These are phyloP conservation scores for Trichosporon coremiiforme DNA, from an alignment of 1,284 basidiomycete genomes.

Conservation along the genomic window DNA sequence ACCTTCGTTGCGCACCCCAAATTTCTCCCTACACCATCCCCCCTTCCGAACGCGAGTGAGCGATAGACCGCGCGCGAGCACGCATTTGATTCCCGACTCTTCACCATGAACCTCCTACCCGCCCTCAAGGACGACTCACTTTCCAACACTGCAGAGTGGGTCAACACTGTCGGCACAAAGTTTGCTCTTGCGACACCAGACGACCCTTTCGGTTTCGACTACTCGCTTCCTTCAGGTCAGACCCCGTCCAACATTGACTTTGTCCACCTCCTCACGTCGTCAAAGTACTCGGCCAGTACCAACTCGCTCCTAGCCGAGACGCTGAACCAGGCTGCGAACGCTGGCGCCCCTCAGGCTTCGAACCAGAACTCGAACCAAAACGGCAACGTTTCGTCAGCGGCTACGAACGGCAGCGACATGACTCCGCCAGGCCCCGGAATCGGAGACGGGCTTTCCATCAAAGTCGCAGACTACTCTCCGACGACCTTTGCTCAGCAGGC, in stretches of 20 bases:
- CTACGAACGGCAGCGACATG: slow-evolving; percentile 2
- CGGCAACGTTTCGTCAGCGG: not conserved
- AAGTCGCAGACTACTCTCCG: not conserved
- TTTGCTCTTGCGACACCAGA: slow-evolving; percentile 20
- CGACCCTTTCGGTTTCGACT: slow-evolving; percentile 16
- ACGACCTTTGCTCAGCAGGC: not conserved
- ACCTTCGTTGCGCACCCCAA: slow-evolving; percentile 11
- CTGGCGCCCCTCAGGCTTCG: not conserved
- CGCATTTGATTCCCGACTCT: not conserved
- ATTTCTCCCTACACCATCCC: not conserved
- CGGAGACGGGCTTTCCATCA: slow-evolving; percentile 13
- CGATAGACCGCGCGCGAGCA: not conserved
- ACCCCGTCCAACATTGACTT: not conserved
- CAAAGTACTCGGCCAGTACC: not conserved
- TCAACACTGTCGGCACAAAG: slow-evolving; percentile 22
- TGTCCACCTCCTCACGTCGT: slow-evolving; percentile 16
- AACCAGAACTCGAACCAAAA: not conserved
- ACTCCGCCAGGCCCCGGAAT: slow-evolving; percentile 3
- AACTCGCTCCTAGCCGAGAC: not conserved
- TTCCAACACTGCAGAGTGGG: slow-evolving; percentile 25
- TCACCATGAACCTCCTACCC: slow-evolving; percentile 25
- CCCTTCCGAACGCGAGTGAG: not conserved
- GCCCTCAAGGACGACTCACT: slow-evolving; percentile 23
- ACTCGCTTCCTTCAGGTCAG: slow-evolving; percentile 17
- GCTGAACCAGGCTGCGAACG: not conserved